These are phyloP conservation scores for Lentinula novae-zelandiae DNA, from an alignment of 1,284 basidiomycete species.

Conservation along the genomic window DNA sequence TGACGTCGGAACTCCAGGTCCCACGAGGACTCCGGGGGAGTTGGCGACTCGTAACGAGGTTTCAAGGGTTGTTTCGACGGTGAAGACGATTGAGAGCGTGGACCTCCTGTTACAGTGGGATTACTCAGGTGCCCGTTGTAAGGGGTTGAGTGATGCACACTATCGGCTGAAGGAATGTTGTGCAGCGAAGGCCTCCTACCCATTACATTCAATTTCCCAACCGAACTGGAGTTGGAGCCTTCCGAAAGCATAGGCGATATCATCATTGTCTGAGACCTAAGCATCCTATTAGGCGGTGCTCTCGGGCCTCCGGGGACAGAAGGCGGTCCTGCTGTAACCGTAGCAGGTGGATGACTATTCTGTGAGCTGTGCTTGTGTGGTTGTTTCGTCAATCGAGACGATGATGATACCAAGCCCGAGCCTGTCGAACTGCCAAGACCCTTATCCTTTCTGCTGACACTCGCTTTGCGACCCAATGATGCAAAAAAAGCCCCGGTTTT, in stretches of 20 bases:
- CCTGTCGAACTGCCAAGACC: not conserved
- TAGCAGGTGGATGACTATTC: conserved; percentile 34
- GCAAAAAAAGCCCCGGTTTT: conserved; percentile 66
- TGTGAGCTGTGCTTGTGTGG: conserved; percentile 30
- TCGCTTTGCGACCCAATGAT: conserved; percentile 68
- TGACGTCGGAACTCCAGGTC: conserved; percentile 58
- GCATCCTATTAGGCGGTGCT: conserved; percentile 58
- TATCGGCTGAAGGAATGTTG: conserved; percentile 11
- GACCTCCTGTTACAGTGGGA: conserved; percentile 29
- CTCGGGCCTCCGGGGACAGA: conserved; percentile 73
- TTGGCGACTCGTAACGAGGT: conserved; percentile 10
- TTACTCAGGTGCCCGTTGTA: conserved; percentile 27
- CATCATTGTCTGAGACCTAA: conserved; percentile 63
- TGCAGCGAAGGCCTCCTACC: conserved; percentile 11
- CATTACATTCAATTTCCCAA: not conserved
- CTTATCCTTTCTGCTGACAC: conserved; percentile 39
- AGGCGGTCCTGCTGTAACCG: conserved; percentile 34
- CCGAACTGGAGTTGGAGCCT: not conserved
- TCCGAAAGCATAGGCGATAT: conserved; percentile 9
- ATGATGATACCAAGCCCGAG: not conserved
- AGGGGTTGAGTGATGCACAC: conserved; percentile 26
- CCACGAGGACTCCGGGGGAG: conserved; percentile 24
- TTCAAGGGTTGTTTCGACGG: conserved; percentile 8
- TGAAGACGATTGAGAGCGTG: conserved; percentile 23
- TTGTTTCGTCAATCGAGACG: not conserved